phyloP scores from a whole-genome alignment of 2,329 filamentous ascomycete genomes.

The Sclerotinia nivalis region DNA sequence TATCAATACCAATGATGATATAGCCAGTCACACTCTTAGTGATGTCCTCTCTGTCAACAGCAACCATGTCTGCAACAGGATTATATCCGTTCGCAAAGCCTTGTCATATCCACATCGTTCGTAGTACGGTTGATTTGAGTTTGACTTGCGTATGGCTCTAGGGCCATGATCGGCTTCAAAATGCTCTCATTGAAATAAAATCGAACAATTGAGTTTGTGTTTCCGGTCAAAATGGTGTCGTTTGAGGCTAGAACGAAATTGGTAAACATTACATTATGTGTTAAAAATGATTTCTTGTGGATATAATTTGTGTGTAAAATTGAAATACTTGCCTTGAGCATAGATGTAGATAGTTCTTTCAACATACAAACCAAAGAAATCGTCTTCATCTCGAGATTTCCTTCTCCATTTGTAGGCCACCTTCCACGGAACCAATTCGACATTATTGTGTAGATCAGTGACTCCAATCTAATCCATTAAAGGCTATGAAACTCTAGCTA shows the following conservation, averaged over 20 bases:
- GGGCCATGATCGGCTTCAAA: constrained; percentile 51
- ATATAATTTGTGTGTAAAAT: neutral
- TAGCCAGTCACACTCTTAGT: constrained; percentile 44
- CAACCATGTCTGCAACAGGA: constrained; percentile 40
- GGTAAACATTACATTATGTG: constrained; percentile 41
- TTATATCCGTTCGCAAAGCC: constrained; percentile 36
- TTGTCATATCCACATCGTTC: constrained; percentile 33
- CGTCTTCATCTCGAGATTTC: constrained; percentile 46
- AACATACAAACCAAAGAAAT: constrained; percentile 48
- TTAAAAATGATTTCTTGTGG: neutral
- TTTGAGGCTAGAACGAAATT: constrained; percentile 43
- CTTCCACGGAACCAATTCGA: constrained; percentile 47
- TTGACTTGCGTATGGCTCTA: constrained; percentile 50
- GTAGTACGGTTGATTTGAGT: constrained; percentile 45
- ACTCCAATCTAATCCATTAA: neutral
- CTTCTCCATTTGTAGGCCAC: constrained; percentile 45
- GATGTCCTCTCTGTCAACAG: constrained; percentile 42
- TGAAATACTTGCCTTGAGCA: constrained; percentile 40
- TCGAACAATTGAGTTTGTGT: constrained; percentile 58
- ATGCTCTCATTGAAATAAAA: constrained; percentile 64
- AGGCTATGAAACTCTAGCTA: too few species aligned
- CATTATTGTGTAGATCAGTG: constrained; percentile 30
- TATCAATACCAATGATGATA: constrained; percentile 42
- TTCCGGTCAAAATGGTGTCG: constrained; percentile 52
- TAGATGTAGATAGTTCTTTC: constrained; percentile 51